Conservation (phyloP, 495 filamentous ascomycete genomes). For the Neurospora discreta region DNA sequence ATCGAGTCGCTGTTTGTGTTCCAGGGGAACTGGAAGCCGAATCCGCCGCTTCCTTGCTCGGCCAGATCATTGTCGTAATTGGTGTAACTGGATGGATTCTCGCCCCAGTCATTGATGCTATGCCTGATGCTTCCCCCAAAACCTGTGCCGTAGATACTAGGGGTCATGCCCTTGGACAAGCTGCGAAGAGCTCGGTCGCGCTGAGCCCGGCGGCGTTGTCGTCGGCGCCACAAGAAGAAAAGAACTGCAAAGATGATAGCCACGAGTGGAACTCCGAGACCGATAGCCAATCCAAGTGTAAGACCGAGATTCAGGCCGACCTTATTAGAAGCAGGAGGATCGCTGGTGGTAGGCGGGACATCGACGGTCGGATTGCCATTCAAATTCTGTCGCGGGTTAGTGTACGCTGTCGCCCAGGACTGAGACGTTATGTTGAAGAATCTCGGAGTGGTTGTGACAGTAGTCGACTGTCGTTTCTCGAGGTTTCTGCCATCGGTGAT, state of each 20-base stretch:
- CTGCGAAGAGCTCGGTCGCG: constrained; percentile 29
- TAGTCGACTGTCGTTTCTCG: constrained; percentile 15
- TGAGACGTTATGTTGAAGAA: constrained; percentile 74
- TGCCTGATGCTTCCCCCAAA: constrained; percentile 17
- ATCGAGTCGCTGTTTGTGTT: constrained; percentile 28
- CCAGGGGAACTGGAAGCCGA: constrained; percentile 19
- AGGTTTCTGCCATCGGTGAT: not conserved
- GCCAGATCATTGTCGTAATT: constrained; percentile 42
- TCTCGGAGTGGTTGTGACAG: constrained; percentile 37
- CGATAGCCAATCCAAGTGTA: constrained; percentile 53
- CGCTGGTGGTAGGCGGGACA: not conserved
- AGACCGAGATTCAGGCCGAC: constrained; percentile 34
- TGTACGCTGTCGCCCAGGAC: constrained; percentile 60
- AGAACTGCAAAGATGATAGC: constrained; percentile 39
- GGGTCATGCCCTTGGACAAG: constrained; percentile 26
- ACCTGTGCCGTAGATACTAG: not conserved
- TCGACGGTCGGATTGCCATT: not conserved
- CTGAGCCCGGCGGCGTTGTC: constrained; percentile 15
- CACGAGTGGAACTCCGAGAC: constrained; percentile 56
- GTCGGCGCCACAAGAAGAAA: constrained; percentile 49
- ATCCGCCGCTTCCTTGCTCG: constrained; percentile 8
- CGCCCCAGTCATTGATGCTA: constrained; percentile 2
- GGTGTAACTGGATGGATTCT: not conserved
- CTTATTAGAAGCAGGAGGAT: not conserved
- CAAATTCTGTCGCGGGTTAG: constrained; percentile 33